These are phyloP conservation scores for Rhinocladiella similis DNA, from an alignment of 2,329 filamentous ascomycete genomes.

Conservation along the genomic window DNA sequence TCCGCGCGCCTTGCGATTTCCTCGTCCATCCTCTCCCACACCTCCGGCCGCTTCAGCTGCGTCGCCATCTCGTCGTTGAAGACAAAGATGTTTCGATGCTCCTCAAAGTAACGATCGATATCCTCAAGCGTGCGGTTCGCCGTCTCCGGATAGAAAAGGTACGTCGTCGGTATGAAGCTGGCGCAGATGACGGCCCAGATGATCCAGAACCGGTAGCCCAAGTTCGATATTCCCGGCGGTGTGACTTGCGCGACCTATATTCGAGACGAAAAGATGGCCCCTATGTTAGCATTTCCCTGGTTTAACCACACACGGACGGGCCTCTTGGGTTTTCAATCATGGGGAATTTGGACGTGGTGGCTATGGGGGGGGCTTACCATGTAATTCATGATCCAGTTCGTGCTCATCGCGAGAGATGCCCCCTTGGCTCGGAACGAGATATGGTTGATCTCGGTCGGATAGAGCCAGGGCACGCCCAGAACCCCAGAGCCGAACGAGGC, in stretches of 20 bases:
- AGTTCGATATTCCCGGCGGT: slow-evolving; percentile 33
- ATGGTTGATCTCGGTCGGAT: slow-evolving; percentile 38
- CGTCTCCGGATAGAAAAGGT: slow-evolving; percentile 37
- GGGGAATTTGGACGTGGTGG: too few relatives aligned
- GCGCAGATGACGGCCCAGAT: slow-evolving; percentile 34
- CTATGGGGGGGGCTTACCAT: background rate
- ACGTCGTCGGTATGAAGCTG: slow-evolving; percentile 33
- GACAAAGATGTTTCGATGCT: slow-evolving; percentile 24
- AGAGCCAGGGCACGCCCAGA: slow-evolving; percentile 42
- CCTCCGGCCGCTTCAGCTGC: slow-evolving; percentile 22
- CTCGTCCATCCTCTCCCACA: slow-evolving; percentile 21
- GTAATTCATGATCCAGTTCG: slow-evolving; percentile 36
- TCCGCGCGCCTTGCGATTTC: slow-evolving; percentile 14
- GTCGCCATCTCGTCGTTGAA: slow-evolving; percentile 26
- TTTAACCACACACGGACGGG: too few relatives aligned
- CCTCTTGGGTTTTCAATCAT: too few relatives aligned
- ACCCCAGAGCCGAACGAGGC: slow-evolving; percentile 42
- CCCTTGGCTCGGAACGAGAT: slow-evolving; percentile 38
- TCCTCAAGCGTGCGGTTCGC: slow-evolving; percentile 35
- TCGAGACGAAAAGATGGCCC: too few relatives aligned
- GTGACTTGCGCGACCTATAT: slow-evolving; percentile 33
- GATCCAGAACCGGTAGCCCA: slow-evolving; percentile 36
- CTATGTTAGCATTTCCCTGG: too few relatives aligned
- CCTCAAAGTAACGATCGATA: slow-evolving; percentile 35
- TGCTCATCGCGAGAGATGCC: slow-evolving; percentile 34